Evolutionary conservation across 805 yeast species (phyloP).

Genomic region (Sugiyamaella boreocaroliniensis): DNA sequence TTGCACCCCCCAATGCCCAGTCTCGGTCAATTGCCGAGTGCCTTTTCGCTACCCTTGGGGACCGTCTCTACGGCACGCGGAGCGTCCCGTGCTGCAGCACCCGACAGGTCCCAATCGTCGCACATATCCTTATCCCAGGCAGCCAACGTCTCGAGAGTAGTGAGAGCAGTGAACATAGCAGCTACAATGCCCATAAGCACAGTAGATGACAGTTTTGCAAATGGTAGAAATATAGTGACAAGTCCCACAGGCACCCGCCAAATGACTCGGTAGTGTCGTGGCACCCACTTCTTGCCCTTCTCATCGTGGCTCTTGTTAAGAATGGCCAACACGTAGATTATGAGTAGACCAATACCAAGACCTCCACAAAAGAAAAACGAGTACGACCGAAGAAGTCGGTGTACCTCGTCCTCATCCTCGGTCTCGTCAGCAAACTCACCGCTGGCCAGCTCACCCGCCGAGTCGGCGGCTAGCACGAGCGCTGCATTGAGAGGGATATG

Average conservation of each 20-base stretch:
- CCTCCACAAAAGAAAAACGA: slow-evolving; percentile 48
- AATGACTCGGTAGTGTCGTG: slow-evolving; percentile 36
- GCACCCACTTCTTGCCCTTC: slow-evolving; percentile 26
- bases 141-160: slow-evolving; percentile 33
- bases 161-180: slow-evolving; percentile 30
- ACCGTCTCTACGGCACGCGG: neutral
- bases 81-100: neutral
- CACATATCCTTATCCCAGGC: slow-evolving; percentile 5
- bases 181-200: slow-evolving; percentile 40
- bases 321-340: slow-evolving; percentile 37
- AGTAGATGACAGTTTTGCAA: slow-evolving; percentile 38
- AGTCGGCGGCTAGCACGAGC: slow-evolving; percentile 48
- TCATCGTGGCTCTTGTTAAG: slow-evolving; percentile 42
- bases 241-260: slow-evolving; percentile 39
- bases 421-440: slow-evolving; percentile 24
- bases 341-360: slow-evolving; percentile 38
- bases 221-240: slow-evolving; percentile 37
- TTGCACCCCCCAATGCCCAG: too few species aligned
- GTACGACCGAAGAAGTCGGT: neutral
- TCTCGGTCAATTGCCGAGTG: too few species aligned
- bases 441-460: slow-evolving; percentile 44
- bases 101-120: neutral
- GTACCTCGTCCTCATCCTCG: slow-evolving; percentile 3
- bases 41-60: neutral
- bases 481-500: slow-evolving; percentile 50